Conservation (phyloP, 2,329 filamentous ascomycete species). For the Elsinoe perseae region DNA sequence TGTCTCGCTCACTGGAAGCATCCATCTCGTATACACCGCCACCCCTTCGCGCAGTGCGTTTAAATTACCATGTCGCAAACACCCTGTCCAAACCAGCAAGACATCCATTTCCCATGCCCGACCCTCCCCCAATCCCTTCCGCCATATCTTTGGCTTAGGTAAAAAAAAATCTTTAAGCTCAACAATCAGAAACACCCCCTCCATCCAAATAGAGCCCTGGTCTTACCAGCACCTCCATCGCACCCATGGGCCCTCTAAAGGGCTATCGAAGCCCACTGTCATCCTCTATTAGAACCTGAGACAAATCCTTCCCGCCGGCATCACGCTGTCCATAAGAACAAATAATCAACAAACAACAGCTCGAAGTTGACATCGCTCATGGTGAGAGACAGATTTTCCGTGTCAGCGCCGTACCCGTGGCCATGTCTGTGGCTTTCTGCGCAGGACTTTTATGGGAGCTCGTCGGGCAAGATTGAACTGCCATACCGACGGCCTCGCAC, state of each 20-base stretch:
- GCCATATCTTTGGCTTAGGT: neutral
- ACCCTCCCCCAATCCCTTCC: neutral
- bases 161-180: neutral
- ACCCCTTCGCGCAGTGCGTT: neutral
- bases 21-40: neutral
- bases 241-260: neutral
- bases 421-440: neutral
- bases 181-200: neutral
- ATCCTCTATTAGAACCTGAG: slow-evolving; percentile 1
- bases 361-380: too few species aligned
- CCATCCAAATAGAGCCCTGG: neutral
- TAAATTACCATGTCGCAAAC: neutral
- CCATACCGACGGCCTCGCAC: neutral
- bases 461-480: neutral
- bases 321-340: neutral
- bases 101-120: neutral
- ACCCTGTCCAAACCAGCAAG: neutral
- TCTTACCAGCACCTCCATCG: neutral
- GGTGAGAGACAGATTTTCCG: too few species aligned
- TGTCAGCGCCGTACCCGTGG: neutral
- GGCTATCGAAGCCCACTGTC: neutral
- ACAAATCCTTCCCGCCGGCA: neutral
- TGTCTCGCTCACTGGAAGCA: neutral
- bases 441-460: neutral
- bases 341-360: neutral